Percentiles rank a stretch among this genome's conserved stretches.
Conservation (phyloP, 2,329 filamentous ascomycete species). For the Alternaria sp. region DNA sequence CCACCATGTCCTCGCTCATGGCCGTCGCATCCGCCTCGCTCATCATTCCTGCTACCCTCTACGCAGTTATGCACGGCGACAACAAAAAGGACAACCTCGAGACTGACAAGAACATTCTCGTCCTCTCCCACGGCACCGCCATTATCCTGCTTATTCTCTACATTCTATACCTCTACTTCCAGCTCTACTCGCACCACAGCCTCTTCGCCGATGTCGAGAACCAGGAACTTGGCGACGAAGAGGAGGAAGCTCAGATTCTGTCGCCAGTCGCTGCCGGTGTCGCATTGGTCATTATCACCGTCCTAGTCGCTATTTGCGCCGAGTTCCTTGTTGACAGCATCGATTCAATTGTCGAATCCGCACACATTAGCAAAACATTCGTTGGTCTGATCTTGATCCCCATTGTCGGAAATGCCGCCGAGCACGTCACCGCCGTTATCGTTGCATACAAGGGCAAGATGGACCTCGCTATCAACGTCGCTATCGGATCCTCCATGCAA, state of each 20-base stretch:
- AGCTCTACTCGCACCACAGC: slow-evolving; percentile 60
- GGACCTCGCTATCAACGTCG: slow-evolving; percentile 65
- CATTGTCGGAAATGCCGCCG: slow-evolving; percentile 66
- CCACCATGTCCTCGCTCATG: slow-evolving; percentile 73
- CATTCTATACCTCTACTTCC: slow-evolving; percentile 64
- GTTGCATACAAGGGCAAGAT: slow-evolving; percentile 66
- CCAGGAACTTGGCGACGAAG: slow-evolving; percentile 43
- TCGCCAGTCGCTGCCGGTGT: slow-evolving; percentile 57
- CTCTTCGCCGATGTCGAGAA: slow-evolving; percentile 57
- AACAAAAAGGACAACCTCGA: slow-evolving; percentile 48
- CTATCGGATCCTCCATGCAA: slow-evolving; percentile 63
- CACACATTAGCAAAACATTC: slow-evolving; percentile 64
- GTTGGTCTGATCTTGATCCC: slow-evolving; percentile 65
- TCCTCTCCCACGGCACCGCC: slow-evolving; percentile 63
- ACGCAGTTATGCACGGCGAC: slow-evolving; percentile 57
- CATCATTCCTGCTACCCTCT: slow-evolving; percentile 63
- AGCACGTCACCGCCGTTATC: slow-evolving; percentile 64
- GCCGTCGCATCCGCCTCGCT: slow-evolving; percentile 63
- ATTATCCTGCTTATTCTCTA: slow-evolving; percentile 64
- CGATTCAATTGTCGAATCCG: slow-evolving; percentile 61
- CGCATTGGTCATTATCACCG: slow-evolving; percentile 58
- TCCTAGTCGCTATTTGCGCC: slow-evolving; percentile 61
- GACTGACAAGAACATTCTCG: slow-evolving; percentile 57
- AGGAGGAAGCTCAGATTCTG: slow-evolving; percentile 54
- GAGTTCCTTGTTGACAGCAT: slow-evolving; percentile 65